Base-by-base conservation (phyloP, 495 filamentous ascomycete species). In the Penicillium herquei region DNA sequence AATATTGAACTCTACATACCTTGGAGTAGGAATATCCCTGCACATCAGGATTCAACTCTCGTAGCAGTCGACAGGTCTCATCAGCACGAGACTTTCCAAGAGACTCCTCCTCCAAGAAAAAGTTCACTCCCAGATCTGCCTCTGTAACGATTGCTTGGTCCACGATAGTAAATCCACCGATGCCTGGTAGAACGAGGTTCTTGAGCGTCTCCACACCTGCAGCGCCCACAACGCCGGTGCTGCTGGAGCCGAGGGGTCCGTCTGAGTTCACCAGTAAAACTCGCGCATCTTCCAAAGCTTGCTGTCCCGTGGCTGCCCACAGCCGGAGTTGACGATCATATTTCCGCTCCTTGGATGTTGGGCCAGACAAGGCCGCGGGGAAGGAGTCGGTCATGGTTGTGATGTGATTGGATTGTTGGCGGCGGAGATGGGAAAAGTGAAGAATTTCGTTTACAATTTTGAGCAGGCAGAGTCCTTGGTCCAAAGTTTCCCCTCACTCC, bases 11-110 rank as follows among this genome's bases (percentile, higher is more conserved):
- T 2, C 14, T 31, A 41, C 49, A 50, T 64, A 69, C 68, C 77
- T 75, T 67, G 72, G 84, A 57, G 75, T 77, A 56, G 66, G 70
- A 70, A 78, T 74, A 66, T 17, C 92, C 92, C 44, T 90, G 72
- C 13, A 96, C 93, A 64, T 98, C 95, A n/a, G 94, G 94, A 67
- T 99, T 99, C 45, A 99, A 74, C 75, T 99, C 94, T 61, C 82
- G 79, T 51, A 99, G 73, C 44, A 92, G 76, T 53, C 82, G 84
- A 50, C 87, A 88, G 34, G 86, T 84, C 59, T 87, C 83, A 65
- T 90, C 85, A 9, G 94, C 88, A 58, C 95, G 84, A n/a, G 86
- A 83, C 63, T 84, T 86, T 14, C 92, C 92, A 43, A 96, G 64
- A 51, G 85, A 87, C 18, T 80, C 74, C 59, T 89, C 84, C 56